phyloP scores from a whole-genome alignment of 2,329 filamentous ascomycete species.

The Sporothrix pseudoabietina region DNA sequence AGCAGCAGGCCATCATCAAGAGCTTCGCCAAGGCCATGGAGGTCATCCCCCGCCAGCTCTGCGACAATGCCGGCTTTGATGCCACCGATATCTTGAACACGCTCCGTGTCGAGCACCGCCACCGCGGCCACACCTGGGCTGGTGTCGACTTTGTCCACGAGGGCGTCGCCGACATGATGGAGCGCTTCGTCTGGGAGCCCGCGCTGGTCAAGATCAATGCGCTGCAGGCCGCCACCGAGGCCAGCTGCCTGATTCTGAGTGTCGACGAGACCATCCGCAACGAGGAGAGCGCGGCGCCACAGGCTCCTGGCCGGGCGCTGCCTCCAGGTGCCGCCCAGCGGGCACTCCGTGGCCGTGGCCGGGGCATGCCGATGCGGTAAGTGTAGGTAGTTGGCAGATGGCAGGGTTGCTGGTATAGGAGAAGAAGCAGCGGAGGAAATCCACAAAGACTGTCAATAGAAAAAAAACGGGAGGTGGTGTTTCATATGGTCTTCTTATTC shows the following conservation, averaged over 20 bases:
- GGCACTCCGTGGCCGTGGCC: conserved; percentile 78
- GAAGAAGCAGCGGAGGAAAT: conserved; percentile 24
- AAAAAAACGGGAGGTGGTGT: conserved; percentile 11
- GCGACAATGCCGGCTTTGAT: conserved; percentile 98
- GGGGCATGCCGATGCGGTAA: conserved; percentile 85
- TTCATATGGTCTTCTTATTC: conserved; percentile 2
- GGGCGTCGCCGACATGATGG: conserved; percentile 91
- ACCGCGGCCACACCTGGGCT: conserved; percentile 90
- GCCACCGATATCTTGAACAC: conserved; percentile 97
- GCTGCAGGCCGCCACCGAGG: conserved; percentile 93
- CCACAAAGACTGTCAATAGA: not conserved
- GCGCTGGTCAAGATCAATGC: conserved; percentile 96
- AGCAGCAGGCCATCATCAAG: conserved; percentile 98
- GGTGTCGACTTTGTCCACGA: conserved; percentile 94
- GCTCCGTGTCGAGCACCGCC: conserved; percentile 92
- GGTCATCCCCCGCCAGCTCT: conserved; percentile 93
- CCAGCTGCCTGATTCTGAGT: conserved; percentile 89
- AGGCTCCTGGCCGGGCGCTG: conserved; percentile 74
- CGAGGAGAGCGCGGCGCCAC: conserved; percentile 84
- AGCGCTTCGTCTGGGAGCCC: conserved; percentile 96
- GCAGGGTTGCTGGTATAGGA: too few species aligned
- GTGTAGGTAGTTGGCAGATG: not conserved
- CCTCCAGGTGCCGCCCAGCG: conserved; percentile 85
- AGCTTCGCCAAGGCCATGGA: conserved; percentile 96
- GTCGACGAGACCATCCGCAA: conserved; percentile 99